Percentiles rank a stretch among this genome's conserved stretches.
Conservation (phyloP, 805 yeast species). For the Candida gorgasii region DNA sequence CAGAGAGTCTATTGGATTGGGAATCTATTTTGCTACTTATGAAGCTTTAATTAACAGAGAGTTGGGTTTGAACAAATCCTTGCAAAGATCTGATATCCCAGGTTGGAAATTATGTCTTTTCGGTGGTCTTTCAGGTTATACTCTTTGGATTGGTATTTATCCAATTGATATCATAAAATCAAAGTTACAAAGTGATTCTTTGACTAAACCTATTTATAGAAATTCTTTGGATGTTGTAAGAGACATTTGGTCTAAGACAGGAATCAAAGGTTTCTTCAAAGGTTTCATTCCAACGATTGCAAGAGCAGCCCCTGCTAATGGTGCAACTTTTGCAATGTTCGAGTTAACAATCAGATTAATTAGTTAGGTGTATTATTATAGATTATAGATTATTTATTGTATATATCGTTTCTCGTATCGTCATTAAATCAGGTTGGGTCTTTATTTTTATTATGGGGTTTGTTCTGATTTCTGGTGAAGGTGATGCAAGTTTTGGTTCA, state of each 20-base stretch:
- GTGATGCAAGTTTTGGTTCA: not conserved
- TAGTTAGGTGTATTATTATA: slow-evolving; percentile 16
- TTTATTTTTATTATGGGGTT: not conserved
- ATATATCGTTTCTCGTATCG: not conserved
- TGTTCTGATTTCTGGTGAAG: not conserved
- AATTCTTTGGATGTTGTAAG: slow-evolving; percentile 60
- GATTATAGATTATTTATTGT: slow-evolving; percentile 3
- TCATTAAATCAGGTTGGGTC: too few relatives aligned
- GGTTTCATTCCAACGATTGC: slow-evolving; percentile 92
- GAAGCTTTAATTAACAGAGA: slow-evolving; percentile 82
- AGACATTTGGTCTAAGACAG: slow-evolving; percentile 55
- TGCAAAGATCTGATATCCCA: slow-evolving; percentile 72
- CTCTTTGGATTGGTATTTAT: slow-evolving; percentile 82
- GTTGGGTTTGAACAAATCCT: slow-evolving; percentile 40
- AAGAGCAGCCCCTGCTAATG: slow-evolving; percentile 98
- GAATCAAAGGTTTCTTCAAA: slow-evolving; percentile 77
- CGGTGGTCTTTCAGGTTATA: slow-evolving; percentile 91
- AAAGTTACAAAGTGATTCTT: slow-evolving; percentile 69
- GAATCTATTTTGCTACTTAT: slow-evolving; percentile 84
- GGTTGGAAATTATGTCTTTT: slow-evolving; percentile 82
- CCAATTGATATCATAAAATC: slow-evolving; percentile 94
- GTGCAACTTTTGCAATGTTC: slow-evolving; percentile 92
- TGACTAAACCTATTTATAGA: slow-evolving; percentile 58
- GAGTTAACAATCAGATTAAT: slow-evolving; percentile 78
- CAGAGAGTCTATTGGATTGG: slow-evolving; percentile 88